These are phyloP conservation scores for Colletotrichum tabaci DNA, from an alignment of 2,329 filamentous ascomycete species.

Conservation along the genomic window DNA sequence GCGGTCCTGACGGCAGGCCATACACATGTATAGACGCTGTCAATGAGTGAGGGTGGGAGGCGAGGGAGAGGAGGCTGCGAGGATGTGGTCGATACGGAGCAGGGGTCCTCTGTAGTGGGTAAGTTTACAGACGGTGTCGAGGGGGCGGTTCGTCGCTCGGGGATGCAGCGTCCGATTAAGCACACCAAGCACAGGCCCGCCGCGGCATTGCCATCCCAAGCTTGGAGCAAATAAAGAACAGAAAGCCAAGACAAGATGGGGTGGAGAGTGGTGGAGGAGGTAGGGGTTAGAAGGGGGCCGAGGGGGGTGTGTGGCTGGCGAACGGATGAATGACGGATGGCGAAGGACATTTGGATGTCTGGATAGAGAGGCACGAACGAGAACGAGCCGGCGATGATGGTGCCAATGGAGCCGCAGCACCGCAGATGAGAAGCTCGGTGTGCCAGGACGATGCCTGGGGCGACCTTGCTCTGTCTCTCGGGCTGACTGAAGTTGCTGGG, in stretches of 20 bases:
- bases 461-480: not conserved
- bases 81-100: constrained; percentile 14
- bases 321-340: constrained; percentile 33
- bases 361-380: constrained; percentile 32
- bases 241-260: constrained; percentile 42
- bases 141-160: constrained; percentile 34
- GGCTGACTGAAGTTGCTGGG: constrained; percentile 11
- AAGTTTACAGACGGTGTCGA: constrained; percentile 12
- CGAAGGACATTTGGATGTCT: not conserved
- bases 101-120: constrained; percentile 1
- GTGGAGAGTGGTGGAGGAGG: constrained; percentile 26
- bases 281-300: constrained; percentile 23
- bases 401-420: constrained; percentile 31
- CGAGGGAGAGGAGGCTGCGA: not conserved
- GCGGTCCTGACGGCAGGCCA: constrained; percentile 9
- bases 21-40: not conserved
- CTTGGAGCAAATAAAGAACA: constrained; percentile 40
- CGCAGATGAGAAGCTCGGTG: constrained; percentile 9
- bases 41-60: constrained; percentile 2
- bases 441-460: not conserved
- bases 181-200: constrained; percentile 43
- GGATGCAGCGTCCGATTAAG: constrained; percentile 42
- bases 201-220: constrained; percentile 46
- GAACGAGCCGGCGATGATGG: constrained; percentile 19
- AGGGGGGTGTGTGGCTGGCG: constrained; percentile 15